Percentiles rank a stretch among this genome's conserved stretches.
Conservation (phyloP, 208 protist species). For the Trypanosoma platydactyli region DNA sequence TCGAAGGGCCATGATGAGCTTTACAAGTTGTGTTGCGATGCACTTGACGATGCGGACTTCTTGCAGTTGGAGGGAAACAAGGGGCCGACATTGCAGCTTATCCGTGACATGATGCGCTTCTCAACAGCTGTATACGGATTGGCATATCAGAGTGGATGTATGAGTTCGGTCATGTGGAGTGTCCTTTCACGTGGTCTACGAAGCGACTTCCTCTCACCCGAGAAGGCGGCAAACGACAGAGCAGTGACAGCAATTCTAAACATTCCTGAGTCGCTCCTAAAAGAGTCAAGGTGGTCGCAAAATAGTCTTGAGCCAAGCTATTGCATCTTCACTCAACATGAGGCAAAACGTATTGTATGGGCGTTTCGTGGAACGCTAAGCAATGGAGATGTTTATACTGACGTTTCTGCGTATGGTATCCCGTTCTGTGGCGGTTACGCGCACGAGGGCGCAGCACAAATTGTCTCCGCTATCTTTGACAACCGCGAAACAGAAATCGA, state of each 20-base stretch:
- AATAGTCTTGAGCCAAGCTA: slow-evolving; percentile 53
- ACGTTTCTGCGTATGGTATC: slow-evolving; percentile 46
- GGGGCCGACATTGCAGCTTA: slow-evolving; percentile 33
- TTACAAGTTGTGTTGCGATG: slow-evolving; percentile 7
- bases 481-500: slow-evolving; percentile 28
- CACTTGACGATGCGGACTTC: slow-evolving; percentile 5
- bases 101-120: slow-evolving; percentile 58
- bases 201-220: background rate
- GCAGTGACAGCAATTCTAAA: slow-evolving; percentile 50
- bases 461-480: slow-evolving; percentile 51
- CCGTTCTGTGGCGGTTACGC: slow-evolving; percentile 56
- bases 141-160: slow-evolving; percentile 42
- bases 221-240: slow-evolving; percentile 38
- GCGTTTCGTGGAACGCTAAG: slow-evolving; percentile 64
- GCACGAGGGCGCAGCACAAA: slow-evolving; percentile 47
- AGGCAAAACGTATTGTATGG: slow-evolving; percentile 47
- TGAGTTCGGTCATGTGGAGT: slow-evolving; percentile 37
- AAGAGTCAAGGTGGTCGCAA: slow-evolving; percentile 47
- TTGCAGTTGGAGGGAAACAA: background rate
- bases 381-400: slow-evolving; percentile 59
- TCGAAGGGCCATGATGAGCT: slow-evolving; percentile 4
- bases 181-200: slow-evolving; percentile 9
- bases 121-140: slow-evolving; percentile 66
- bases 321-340: slow-evolving; percentile 48
- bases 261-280: slow-evolving; percentile 42